Evolutionary conservation across 2,329 filamentous ascomycete genomes (phyloP), one percentile per base, ranked within the genome.

Genomic region (Trichophyton benhamiae): DNA sequence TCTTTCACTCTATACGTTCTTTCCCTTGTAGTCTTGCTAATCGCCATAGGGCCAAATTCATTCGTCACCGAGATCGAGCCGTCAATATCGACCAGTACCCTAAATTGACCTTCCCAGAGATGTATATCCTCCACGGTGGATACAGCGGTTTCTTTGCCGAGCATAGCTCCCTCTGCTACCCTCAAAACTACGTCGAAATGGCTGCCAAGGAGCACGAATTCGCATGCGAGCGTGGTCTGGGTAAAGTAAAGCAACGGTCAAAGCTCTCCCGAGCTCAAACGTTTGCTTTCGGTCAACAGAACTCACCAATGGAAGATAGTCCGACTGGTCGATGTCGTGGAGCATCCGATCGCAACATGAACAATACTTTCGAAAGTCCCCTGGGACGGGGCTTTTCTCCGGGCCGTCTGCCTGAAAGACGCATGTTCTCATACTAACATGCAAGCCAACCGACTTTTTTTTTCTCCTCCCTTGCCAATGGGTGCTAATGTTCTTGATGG

Each of bases 151-250:
- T 99, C 79, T 99, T 92, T 73, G 78, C 83, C 25, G 80, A 89
- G 65, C 85, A 96, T 73, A 85, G 86, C 59, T 77, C 82, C 55
- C 85, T 91, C 64, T 99, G 94, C 79, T 94, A 86, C 68, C 94
- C 94, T 22, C 91, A 95, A 69, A 91, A 92, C 71, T 99, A 99
- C 71, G 89, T 99, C 63, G 91, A 94, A 75, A 99, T 99, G 94
- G 88, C 86, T 66, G 89, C 88, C 66, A 88, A 92, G 72, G 89
- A 92, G 72, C 91, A 99, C 75, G 88, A 90, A 68, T 86, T 86
- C 69, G 94, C 91, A 49, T 97, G 94, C 73, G 94, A 99, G 78
- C 88, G 90, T 68, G 92, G 95, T 69, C 87, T 99, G 80, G 90
- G 91, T 69, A 91, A 91, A 72, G 84, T 99, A 68, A 92, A 95